Conservation (phyloP, 1,284 basidiomycete genomes). For the Mrakiaceae sp. region DNA sequence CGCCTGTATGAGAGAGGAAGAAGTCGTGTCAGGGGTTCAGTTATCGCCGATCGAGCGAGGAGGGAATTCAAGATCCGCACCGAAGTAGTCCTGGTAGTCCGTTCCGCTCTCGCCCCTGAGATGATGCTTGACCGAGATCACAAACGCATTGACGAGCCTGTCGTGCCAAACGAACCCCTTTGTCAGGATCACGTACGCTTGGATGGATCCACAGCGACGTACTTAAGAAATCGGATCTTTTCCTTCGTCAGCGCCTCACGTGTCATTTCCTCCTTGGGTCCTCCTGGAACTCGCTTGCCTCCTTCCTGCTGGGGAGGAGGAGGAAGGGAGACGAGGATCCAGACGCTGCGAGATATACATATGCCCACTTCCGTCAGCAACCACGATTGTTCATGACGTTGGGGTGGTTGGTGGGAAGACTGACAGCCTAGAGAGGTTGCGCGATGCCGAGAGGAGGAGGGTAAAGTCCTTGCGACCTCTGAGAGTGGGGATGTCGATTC, state of each 20-base stretch:
- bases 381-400: not conserved
- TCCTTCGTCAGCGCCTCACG: slow-evolving; percentile 48
- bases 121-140: slow-evolving; percentile 48
- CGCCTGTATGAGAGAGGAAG: not conserved
- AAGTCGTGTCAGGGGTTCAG: not conserved
- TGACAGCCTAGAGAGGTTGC: slow-evolving; percentile 42
- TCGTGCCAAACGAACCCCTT: not conserved
- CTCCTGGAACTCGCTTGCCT: slow-evolving; percentile 5
- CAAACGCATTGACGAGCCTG: slow-evolving; percentile 53
- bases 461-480: slow-evolving; percentile 70
- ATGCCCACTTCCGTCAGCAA: too few species aligned
- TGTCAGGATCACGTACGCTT: not conserved
- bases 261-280: slow-evolving; percentile 32
- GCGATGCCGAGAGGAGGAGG: slow-evolving; percentile 37
- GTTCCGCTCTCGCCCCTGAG: slow-evolving; percentile 42
- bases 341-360: slow-evolving; percentile 42
- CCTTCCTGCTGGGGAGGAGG: slow-evolving; percentile 23
- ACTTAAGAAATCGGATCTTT: slow-evolving; percentile 59
- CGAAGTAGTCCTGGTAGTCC: slow-evolving; percentile 52
- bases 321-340: slow-evolving; percentile 64
- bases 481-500: slow-evolving; percentile 30
- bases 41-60: not conserved
- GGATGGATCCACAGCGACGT: slow-evolving; percentile 46
- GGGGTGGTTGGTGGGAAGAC: slow-evolving; percentile 21
- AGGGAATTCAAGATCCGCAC: slow-evolving; percentile 16